A percentile compares a stretch with the other conserved stretches of the same genome.
phyloP scores from a whole-genome alignment of 1,139 yeast genomes.

The Pichia sp. region DNA sequence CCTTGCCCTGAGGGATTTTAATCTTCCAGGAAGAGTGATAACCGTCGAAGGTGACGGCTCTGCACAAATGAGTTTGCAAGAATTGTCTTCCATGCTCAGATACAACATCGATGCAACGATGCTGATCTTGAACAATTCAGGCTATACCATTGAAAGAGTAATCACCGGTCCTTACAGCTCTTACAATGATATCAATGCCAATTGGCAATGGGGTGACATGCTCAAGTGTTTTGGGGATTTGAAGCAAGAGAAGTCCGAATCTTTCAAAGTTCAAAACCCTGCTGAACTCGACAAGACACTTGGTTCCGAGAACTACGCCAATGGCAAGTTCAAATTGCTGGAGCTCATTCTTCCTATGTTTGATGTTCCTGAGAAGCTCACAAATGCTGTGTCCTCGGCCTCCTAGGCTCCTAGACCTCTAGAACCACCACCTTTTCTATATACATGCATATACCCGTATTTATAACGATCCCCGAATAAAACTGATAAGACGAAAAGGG shows the following conservation, averaged over 20 bases:
- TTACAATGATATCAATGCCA: conserved; percentile 73
- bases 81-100: conserved; percentile 65
- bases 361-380: conserved; percentile 53
- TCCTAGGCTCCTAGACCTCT: background rate
- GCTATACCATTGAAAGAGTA: conserved; percentile 82
- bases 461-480: conserved; percentile 21
- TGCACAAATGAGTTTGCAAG: conserved; percentile 85
- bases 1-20: conserved; percentile 59
- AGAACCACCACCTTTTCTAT: background rate
- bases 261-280: conserved; percentile 28
- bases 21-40: conserved; percentile 51
- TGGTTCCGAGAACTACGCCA: conserved; percentile 29
- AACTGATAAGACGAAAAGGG: no score
- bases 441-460: conserved; percentile 38
- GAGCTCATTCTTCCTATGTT: conserved; percentile 56
- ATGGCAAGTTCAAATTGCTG: conserved; percentile 44
- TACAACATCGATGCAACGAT: conserved; percentile 58
- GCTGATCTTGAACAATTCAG: conserved; percentile 71
- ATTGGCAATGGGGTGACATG: conserved; percentile 74
- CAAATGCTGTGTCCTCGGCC: background rate
- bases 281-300: conserved; percentile 38
- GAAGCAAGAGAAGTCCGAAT: conserved; percentile 33
- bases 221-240: conserved; percentile 67
- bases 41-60: conserved; percentile 87
- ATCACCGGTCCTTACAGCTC: conserved; percentile 73